phyloP scores from a whole-genome alignment of 2,329 filamentous ascomycete genomes.

The Macrophomina phaseolina region DNA sequence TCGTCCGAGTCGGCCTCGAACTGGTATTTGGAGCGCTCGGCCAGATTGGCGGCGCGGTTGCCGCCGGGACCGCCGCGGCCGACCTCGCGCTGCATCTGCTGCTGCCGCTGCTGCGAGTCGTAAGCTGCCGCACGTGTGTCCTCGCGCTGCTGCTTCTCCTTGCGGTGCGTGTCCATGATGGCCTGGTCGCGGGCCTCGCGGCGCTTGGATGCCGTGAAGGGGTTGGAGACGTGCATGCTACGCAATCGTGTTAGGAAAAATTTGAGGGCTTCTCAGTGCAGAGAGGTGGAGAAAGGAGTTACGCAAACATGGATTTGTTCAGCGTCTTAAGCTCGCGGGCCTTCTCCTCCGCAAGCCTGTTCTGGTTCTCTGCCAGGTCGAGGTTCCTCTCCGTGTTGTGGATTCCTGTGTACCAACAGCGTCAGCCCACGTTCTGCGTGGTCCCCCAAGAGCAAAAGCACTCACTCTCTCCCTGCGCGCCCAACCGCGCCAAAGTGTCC shows the following conservation, averaged over 20 bases:
- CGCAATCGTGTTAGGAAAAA: too few relatives aligned
- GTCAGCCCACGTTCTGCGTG: neutral
- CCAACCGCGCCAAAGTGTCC: slow-evolving; percentile 74
- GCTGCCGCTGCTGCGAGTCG: slow-evolving; percentile 61
- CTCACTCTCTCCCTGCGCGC: slow-evolving; percentile 78
- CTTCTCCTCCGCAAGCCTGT: slow-evolving; percentile 78
- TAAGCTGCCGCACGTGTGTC: slow-evolving; percentile 62
- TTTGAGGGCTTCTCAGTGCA: too few relatives aligned
- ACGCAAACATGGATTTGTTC: slow-evolving; percentile 90
- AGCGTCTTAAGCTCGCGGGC: slow-evolving; percentile 82
- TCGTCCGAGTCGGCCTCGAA: slow-evolving; percentile 67
- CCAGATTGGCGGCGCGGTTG: slow-evolving; percentile 59
- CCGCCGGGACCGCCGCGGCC: slow-evolving; percentile 56
- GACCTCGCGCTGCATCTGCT: slow-evolving; percentile 65
- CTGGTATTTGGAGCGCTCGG: slow-evolving; percentile 74
- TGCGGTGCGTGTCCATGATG: slow-evolving; percentile 68
- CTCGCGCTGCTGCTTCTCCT: slow-evolving; percentile 63
- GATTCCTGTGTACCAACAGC: slow-evolving; percentile 1
- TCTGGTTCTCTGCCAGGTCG: slow-evolving; percentile 78
- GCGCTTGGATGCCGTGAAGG: slow-evolving; percentile 66
- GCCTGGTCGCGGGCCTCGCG: slow-evolving; percentile 68
- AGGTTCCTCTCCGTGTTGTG: slow-evolving; percentile 79
- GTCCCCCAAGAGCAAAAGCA: neutral
- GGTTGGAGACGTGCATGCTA: slow-evolving; percentile 44
- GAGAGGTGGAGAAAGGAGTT: slow-evolving; percentile 40